phyloP scores from a whole-genome alignment of 2,329 filamentous ascomycete genomes.

The Grosmannia huntii region DNA sequence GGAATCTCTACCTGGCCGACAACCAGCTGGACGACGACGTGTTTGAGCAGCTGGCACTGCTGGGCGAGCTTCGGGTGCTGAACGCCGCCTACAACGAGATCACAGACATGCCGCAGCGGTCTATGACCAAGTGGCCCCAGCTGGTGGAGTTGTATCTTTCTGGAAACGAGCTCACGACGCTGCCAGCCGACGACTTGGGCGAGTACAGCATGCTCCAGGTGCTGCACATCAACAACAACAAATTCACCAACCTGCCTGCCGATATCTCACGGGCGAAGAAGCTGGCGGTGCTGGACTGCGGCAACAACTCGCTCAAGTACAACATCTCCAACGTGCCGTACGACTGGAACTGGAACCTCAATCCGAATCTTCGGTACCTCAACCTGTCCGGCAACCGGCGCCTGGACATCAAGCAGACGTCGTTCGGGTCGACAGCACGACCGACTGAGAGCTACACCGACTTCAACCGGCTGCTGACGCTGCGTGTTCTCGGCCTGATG shows the following conservation, averaged over 20 bases:
- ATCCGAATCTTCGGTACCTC: slow-evolving; percentile 84
- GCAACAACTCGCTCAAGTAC: slow-evolving; percentile 92
- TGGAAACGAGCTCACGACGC: slow-evolving; percentile 80
- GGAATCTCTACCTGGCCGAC: slow-evolving; percentile 79
- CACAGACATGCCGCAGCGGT: slow-evolving; percentile 79
- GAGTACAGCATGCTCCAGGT: slow-evolving; percentile 78
- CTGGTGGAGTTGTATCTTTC: slow-evolving; percentile 88
- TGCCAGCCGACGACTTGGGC: slow-evolving; percentile 89
- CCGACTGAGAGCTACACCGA: slow-evolving; percentile 59
- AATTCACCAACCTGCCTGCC: slow-evolving; percentile 90
- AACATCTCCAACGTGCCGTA: slow-evolving; percentile 99
- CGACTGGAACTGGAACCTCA: slow-evolving; percentile 99
- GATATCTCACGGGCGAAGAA: slow-evolving; percentile 92
- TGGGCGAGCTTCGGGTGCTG: slow-evolving; percentile 73
- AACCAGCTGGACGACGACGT: slow-evolving; percentile 91
- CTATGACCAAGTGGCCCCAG: slow-evolving; percentile 80
- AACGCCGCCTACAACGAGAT: slow-evolving; percentile 94
- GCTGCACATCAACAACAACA: slow-evolving; percentile 92
- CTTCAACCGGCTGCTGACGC: slow-evolving; percentile 71
- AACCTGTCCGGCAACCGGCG: slow-evolving; percentile 96
- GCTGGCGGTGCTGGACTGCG: slow-evolving; percentile 82
- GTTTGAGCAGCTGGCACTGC: slow-evolving; percentile 76
- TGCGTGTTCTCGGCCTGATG: slow-evolving; percentile 88
- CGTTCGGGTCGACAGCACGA: slow-evolving; percentile 35
- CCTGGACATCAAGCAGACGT: slow-evolving; percentile 70